Evolutionary conservation across 192 early-diverging fungal species (phyloP), one percentile per base, ranked within the genome.

Genomic region (Coemansia furcata): DNA sequence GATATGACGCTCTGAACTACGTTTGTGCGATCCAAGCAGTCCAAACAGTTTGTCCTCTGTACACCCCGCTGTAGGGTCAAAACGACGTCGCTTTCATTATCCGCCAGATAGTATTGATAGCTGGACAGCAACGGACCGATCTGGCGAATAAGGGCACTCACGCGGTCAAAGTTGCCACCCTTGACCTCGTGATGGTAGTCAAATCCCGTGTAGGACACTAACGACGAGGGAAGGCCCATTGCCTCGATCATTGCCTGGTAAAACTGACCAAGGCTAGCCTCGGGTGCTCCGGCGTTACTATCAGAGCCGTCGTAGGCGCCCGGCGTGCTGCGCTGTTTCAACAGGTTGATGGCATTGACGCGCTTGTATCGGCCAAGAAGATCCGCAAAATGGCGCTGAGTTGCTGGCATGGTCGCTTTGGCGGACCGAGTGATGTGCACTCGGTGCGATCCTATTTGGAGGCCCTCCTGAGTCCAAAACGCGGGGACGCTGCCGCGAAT

Each of bases 401-500:
- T 89, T 14, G 97, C 95, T 35, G 92, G 93, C 64, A 87, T 80
- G 0, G 94, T 93, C 6, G 95, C 92, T 17, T 91, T 93, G 23
- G 87, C 62, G 1, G 92, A 90, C 15, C 97, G 82, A 12, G 92
- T 85, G 6, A 99, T 86, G 39, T 92, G 91, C 35, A 98, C 87
- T 68, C 93, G 94, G 67, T 98, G 95, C 15, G 85, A 84, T 5
- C 86, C 85, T 1, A 94, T 76, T 76, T 98, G 95, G 11, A 96
- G 62, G 0, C 95, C 95, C 10, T 85, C 78, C 55, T 99, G 98
- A 19, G 97, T 96, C 98, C 98, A 99, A 67, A 99, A 99, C 17
- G 97, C 90, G 64, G 92, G 90, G 12, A 93, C 89, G 64, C 91
- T 93, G 67, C 95, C 95, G 37, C 95, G 86, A 14, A 98, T 80